Evolutionary conservation across 1,284 basidiomycete genomes (phyloP).

Genomic region (Pseudozyma pruni): DNA sequence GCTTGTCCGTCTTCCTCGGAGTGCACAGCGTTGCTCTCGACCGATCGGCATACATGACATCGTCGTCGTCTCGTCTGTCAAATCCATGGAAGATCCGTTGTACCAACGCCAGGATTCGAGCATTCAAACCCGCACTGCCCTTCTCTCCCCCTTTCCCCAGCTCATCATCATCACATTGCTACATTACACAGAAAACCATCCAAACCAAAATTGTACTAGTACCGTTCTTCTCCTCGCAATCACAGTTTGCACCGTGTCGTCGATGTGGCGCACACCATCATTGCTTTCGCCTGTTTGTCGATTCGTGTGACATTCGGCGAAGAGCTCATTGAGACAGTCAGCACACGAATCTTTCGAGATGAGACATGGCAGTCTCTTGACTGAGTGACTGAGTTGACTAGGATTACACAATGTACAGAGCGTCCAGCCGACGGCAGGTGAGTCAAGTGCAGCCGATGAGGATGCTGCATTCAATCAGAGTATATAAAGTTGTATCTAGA

Average conservation of each 20-base stretch:
- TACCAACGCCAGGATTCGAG: constrained; percentile 3
- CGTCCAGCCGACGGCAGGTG: no score
- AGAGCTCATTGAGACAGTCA: neutral
- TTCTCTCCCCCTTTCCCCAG: neutral
- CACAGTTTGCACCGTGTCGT: constrained; percentile 21
- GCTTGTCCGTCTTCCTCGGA: neutral
- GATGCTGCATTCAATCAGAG: constrained; percentile 26
- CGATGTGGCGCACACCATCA: constrained; percentile 3
- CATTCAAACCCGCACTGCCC: neutral
- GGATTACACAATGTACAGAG: constrained; percentile 20
- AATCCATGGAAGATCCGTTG: constrained; percentile 11
- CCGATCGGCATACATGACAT: neutral
- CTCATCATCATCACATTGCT: constrained; percentile 21
- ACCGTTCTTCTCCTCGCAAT: constrained; percentile 21
- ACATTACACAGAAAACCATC: constrained; percentile 28
- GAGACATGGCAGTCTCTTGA: no score
- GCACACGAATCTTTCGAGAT: neutral
- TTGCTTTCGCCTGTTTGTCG: neutral
- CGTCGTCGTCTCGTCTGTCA: neutral
- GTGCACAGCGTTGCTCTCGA: neutral
- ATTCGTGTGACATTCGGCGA: neutral
- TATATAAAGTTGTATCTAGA: constrained; percentile 76
- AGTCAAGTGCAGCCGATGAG: no score
- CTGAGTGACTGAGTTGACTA: constrained; percentile 1
- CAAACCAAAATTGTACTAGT: constrained; percentile 39